These are phyloP conservation scores for Geranium rotundifolium DNA, from an alignment of 345 rosid species.

Conservation along the genomic window DNA sequence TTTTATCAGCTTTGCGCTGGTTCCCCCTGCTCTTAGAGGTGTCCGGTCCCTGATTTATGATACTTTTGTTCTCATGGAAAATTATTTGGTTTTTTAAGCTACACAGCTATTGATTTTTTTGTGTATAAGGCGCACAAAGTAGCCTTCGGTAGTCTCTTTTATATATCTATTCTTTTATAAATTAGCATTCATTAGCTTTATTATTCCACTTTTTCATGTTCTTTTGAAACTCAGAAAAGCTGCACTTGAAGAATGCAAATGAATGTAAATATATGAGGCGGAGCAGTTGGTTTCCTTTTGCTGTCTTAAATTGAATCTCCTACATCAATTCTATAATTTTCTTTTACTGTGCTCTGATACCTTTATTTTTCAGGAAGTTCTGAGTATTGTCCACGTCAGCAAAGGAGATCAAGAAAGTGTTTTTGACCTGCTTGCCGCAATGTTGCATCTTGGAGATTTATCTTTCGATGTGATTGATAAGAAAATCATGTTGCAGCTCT, in stretches of 20 bases:
- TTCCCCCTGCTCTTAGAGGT: constrained; percentile 63
- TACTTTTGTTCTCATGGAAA: constrained; percentile 2
- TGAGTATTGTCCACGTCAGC: constrained; percentile 88
- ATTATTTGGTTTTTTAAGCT: neutral
- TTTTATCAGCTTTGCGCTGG: constrained; percentile 99
- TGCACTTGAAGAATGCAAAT: constrained; percentile 59
- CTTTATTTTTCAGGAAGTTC: constrained; percentile 60
- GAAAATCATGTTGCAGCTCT: constrained; percentile 89
- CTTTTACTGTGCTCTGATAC: neutral
- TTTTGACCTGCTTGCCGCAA: constrained; percentile 93
- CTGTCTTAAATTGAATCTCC: neutral
- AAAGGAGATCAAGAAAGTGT: constrained; percentile 93
- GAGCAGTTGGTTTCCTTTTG: constrained; percentile 47
- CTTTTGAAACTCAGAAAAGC: constrained; percentile 48
- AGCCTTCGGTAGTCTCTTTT: no score
- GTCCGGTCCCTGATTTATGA: constrained; percentile 1
- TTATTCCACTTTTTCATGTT: constrained; percentile 3
- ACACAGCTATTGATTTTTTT: neutral
- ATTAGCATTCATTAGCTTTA: neutral
- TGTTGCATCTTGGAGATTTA: constrained; percentile 85
- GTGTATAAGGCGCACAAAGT: no score
- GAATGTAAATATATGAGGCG: constrained; percentile 81
- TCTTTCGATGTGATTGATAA: constrained; percentile 68
- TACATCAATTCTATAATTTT: no score
- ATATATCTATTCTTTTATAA: no score